These are phyloP conservation scores for Aspergillus wentii DNA, from an alignment of 495 filamentous ascomycete genomes.

Conservation along the genomic window DNA sequence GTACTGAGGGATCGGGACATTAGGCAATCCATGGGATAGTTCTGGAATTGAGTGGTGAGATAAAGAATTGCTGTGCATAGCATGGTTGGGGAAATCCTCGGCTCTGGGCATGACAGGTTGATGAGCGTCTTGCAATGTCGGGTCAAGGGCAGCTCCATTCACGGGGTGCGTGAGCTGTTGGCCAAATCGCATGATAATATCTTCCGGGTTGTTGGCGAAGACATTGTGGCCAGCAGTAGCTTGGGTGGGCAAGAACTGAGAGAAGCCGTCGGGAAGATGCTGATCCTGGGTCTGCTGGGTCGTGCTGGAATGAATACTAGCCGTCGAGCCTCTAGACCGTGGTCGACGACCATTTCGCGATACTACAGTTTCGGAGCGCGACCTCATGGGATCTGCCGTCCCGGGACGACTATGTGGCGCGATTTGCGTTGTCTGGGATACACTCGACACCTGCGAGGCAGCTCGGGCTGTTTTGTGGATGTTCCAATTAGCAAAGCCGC, in stretches of 20 bases:
- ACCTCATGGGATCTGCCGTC: conserved; percentile 44
- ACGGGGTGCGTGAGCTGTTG: conserved; percentile 50
- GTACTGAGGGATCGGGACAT: conserved; percentile 49
- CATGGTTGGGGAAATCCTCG: conserved; percentile 44
- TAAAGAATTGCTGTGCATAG: conserved; percentile 41
- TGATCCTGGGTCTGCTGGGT: conserved; percentile 65
- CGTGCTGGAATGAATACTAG: conserved; percentile 68
- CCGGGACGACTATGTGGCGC: conserved; percentile 39
- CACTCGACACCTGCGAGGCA: conserved; percentile 24
- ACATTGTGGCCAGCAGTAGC: conserved; percentile 44
- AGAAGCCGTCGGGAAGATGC: conserved; percentile 43
- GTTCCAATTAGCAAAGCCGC: conserved; percentile 10
- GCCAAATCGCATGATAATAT: conserved; percentile 57
- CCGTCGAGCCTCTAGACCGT: conserved; percentile 76
- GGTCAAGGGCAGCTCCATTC: conserved; percentile 47
- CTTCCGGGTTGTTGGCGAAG: conserved; percentile 53
- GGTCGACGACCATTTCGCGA: conserved; percentile 62
- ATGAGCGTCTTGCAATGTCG: conserved; percentile 45
- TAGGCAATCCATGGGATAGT: conserved; percentile 23
- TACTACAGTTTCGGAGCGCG: conserved; percentile 54
- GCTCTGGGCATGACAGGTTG: conserved; percentile 39
- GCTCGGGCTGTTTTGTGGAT: conserved; percentile 17
- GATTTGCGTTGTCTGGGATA: conserved; percentile 35
- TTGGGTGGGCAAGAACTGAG: conserved; percentile 50
- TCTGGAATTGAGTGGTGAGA: conserved; percentile 37